Base-by-base conservation (phyloP, 345 rosid genomes). In the Luvunga scandens region DNA sequence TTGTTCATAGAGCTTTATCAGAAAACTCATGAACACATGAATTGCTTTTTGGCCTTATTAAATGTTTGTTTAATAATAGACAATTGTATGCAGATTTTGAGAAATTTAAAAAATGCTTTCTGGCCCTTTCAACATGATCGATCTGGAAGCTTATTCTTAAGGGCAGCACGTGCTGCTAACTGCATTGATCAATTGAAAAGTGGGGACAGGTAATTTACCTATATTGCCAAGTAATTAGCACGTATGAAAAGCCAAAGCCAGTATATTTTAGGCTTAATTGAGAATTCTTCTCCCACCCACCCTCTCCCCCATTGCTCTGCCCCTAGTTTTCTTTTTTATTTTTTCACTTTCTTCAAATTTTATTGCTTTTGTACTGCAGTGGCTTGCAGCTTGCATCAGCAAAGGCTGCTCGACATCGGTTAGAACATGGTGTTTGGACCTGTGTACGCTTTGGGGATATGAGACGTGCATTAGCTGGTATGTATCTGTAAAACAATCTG, bases 81-180 rank as follows among this genome's bases (percentile, higher is more conserved):
- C 12, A 31, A n/a, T 53, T 9, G 24, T 64, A 16, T 80, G 81
- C 86, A 88, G 92, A 75, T 85, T 56, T 84, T 89, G 77, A 82
- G 82, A 79, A 81, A 78, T 81, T 84, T 89, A 85, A 91, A 89
- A 85, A 86, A 53, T 75, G 87, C 88, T 77, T 89, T 91, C 81
- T 91, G 93, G 95, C 95, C 95, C 71, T 91, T 89, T 87, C 88
- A 86, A 75, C 78, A 81, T 77, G 88, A 84, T 81, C 75, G 34
- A 27, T 60, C 82, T n/a, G 77, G 75, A 73, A 91, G 91, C 80
- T 82, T 88, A 81, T 91, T 91, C 77, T 80, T 88, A 56, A 83
- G 86, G 69, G 94, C 91, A 22, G 94, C 91, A 53, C 71, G 78
- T 75, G 92, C 91, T 70, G 90, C 91, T 62, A 85, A 85, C 68